Conservation (phyloP, 2,329 filamentous ascomycete species). For the Fusarium globosum region DNA sequence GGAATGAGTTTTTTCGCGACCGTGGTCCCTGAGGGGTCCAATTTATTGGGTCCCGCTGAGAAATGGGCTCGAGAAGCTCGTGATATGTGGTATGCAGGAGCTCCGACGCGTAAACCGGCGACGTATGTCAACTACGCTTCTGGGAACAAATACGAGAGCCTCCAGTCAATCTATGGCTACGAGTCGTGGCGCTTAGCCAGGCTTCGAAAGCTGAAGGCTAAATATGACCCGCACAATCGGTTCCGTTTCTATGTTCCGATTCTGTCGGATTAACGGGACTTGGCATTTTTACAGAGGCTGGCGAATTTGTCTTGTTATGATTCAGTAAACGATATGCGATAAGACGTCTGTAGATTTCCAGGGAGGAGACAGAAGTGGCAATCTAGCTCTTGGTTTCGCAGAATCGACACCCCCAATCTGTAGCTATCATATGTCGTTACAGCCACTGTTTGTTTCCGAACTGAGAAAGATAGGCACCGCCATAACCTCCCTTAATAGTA, state of each 20-base stretch:
- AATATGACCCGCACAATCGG: neutral
- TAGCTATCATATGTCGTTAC: fast-evolving
- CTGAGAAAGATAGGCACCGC: neutral
- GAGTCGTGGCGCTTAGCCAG: neutral
- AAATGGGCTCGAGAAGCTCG: neutral
- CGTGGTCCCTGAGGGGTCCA: neutral
- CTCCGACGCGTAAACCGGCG: neutral
- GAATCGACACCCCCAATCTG: fast-evolving
- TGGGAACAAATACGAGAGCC: neutral
- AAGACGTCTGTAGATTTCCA: fast-evolving
- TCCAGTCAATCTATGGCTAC: neutral
- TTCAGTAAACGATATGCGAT: fast-evolving
- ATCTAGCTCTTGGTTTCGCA: too few species aligned
- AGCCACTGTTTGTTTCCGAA: neutral
- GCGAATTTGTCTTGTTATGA: fast-evolving
- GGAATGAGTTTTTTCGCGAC: neutral
- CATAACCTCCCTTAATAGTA: neutral
- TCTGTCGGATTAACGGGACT: neutral
- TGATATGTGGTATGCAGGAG: neutral
- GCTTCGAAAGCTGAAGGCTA: neutral
- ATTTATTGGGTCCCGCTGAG: neutral
- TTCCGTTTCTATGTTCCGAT: neutral
- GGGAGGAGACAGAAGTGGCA: neutral
- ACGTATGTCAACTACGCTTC: neutral
- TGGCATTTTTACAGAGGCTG: neutral